Evolutionary conservation across 2,329 filamentous ascomycete species (phyloP), one percentile per base, ranked within the genome.

Genomic region (Teratosphaeriaceae sp.): DNA sequence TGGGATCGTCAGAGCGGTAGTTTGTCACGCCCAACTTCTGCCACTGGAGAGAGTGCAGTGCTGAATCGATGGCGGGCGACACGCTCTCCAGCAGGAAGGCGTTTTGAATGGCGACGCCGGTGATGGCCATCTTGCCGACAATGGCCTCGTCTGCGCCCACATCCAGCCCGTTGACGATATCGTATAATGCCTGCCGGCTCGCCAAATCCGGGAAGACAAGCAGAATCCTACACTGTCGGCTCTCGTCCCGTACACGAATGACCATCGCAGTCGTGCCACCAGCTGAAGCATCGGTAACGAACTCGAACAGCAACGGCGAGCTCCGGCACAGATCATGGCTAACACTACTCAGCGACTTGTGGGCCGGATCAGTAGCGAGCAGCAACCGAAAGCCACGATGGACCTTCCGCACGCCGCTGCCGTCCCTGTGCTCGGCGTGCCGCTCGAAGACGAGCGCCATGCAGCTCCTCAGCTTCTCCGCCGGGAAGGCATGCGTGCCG

Each of bases 301-400:
- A 85, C 11, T 85, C 82, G 59, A 90, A 94, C 36, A 86, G 79
- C 35, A 94, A 72, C 0, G 87, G 86, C 18, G 76, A 67, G 16
- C 76, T 74, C 3, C 80, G 76, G 12, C 75, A 70, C 35, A 89
- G 75, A 12, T 76, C 70, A 58, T 92, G 85, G 46, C 81, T 83
- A 40, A 92, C 76, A 33, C 80, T 84, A 58, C 84, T 88, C 26
- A 94, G 68, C 1, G 84, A 85, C 60, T 89, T 87, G 40, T 80
- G 85, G 47, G 77, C 80, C 2, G 86, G 78, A 7, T 84, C 84
- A 0, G 88, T 94, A 24, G 89, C 78, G 13, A 94, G 75, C 7
- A 84, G 78, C 36, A 95, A 68, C 18, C 89, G 79, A 66, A 84
- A 92, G 0, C 89, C 88, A 31, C 83, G 77, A 61, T 95, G 88